phyloP scores from a whole-genome alignment of 345 rosid genomes.

The Citrus medica region DNA sequence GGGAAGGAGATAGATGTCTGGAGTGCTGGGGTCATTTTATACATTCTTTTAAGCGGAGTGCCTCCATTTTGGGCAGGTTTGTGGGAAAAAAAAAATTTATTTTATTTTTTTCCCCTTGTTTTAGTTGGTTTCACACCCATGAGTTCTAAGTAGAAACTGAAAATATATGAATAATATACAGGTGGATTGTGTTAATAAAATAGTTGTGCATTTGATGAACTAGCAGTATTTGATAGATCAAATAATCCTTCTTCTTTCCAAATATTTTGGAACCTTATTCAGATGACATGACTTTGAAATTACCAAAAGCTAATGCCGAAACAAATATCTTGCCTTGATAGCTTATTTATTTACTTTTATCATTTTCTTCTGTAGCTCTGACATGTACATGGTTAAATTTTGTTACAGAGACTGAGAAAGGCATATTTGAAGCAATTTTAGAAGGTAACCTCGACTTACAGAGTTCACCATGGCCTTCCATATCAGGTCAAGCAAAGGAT shows the following conservation, averaged over 20 bases:
- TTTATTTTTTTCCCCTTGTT: too few species aligned
- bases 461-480: constrained; percentile 70
- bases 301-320: background rate
- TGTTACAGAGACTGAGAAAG: constrained; percentile 65
- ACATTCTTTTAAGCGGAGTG: constrained; percentile 88
- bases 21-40: constrained; percentile 91
- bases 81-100: background rate
- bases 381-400: background rate
- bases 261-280: background rate
- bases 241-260: background rate
- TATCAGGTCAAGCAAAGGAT: constrained; percentile 78
- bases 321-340: background rate
- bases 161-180: background rate
- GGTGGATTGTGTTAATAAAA: constrained; percentile 1
- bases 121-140: background rate
- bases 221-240: background rate
- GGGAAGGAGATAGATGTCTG: constrained; percentile 92
- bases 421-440: constrained; percentile 49
- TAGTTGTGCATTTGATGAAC: background rate
- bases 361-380: background rate
- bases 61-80: constrained; percentile 98
- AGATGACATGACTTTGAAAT: background rate
- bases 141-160: background rate
- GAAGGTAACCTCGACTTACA: constrained; percentile 62
- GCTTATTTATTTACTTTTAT: background rate